phyloP scores from a whole-genome alignment of 768 basidiomycete genomes.

The Tephrocybe sp. region DNA sequence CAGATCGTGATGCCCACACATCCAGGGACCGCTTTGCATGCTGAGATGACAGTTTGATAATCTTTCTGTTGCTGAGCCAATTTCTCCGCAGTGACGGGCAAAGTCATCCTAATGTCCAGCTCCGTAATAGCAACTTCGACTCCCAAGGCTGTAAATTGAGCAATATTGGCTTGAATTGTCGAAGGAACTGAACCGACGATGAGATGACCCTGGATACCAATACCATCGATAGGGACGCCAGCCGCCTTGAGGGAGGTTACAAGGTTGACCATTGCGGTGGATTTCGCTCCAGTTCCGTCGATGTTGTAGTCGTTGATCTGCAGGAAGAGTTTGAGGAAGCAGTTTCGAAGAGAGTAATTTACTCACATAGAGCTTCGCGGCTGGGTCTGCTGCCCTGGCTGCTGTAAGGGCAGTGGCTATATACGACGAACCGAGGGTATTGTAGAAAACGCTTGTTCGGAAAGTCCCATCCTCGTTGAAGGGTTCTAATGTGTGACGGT shows the following conservation, averaged over 20 bases:
- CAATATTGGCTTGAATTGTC: conserved; percentile 43
- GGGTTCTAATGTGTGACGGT: no score
- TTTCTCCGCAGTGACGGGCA: conserved; percentile 47
- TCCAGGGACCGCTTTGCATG: conserved; percentile 43
- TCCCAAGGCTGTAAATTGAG: conserved; percentile 55
- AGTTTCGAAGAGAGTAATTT: neutral
- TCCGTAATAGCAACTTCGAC: conserved; percentile 70
- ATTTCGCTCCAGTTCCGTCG: conserved; percentile 46
- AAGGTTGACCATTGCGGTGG: conserved; percentile 53
- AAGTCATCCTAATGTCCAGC: conserved; percentile 60
- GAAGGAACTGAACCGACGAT: conserved; percentile 56
- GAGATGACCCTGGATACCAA: conserved; percentile 61
- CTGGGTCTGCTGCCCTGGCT: conserved; percentile 52
- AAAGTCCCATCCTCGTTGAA: conserved; percentile 62
- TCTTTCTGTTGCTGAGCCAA: conserved; percentile 56
- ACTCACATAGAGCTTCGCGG: conserved; percentile 53
- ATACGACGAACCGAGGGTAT: conserved; percentile 42
- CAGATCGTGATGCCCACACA: conserved; percentile 47
- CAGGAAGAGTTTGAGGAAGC: neutral
- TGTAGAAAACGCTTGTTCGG: conserved; percentile 52
- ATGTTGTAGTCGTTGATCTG: conserved; percentile 43
- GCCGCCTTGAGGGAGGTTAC: conserved; percentile 43
- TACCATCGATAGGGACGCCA: conserved; percentile 55
- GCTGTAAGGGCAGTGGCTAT: conserved; percentile 49
- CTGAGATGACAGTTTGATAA: conserved; percentile 52